A percentile compares a stretch with the other conserved stretches of the same genome.
Evolutionary conservation across 352 stramenopile genomes (phyloP).

Genomic region (Detonula confervacea): DNA sequence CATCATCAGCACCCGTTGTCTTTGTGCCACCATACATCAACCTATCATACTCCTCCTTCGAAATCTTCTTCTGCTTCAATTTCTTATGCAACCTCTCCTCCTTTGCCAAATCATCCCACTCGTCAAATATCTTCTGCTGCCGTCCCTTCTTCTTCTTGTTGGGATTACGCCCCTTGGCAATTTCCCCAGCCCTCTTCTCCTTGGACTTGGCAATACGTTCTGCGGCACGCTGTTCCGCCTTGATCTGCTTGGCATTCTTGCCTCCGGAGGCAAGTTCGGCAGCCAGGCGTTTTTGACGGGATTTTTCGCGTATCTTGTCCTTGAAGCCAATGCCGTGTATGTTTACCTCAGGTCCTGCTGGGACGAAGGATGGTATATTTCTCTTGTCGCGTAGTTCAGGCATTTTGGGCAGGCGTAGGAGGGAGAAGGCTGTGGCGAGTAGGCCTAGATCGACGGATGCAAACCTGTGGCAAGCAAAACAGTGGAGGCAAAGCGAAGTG

Average conservation of each 20-base stretch:
- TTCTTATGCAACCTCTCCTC: conserved; percentile 98
- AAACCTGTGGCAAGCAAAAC: conserved; percentile 83
- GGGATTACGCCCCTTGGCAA: conserved; percentile 84
- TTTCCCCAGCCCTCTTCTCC: conserved; percentile 76
- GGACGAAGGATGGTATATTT: conserved; percentile 87
- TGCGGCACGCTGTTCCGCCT: conserved; percentile 76
- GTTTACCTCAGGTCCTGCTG: conserved; percentile 87
- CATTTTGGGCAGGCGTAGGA: conserved; percentile 90
- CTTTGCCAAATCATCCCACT: conserved; percentile 98
- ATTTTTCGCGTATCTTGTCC: conserved; percentile 95
- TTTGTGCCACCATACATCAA: conserved; percentile 62
- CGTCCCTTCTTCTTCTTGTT: conserved; percentile 96
- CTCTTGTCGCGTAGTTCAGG: conserved; percentile 87
- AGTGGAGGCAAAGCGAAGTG: conserved; percentile 1
- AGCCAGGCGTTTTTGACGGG: conserved; percentile 94
- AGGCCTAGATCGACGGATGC: conserved; percentile 94
- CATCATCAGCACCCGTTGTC: conserved; percentile 16
- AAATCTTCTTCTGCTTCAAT: conserved; percentile 97
- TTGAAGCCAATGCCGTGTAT: conserved; percentile 93
- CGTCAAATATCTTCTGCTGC: conserved; percentile 96
- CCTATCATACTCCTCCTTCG: conserved; percentile 87
- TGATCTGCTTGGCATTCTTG: conserved; percentile 86
- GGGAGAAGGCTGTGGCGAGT: conserved; percentile 88
- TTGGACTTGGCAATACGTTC: conserved; percentile 74
- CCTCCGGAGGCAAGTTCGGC: conserved; percentile 83